A percentile compares a stretch with the other conserved stretches of the same genome.
phyloP scores from a whole-genome alignment of 495 filamentous ascomycete genomes.

The Penicillium egyptiacum region DNA sequence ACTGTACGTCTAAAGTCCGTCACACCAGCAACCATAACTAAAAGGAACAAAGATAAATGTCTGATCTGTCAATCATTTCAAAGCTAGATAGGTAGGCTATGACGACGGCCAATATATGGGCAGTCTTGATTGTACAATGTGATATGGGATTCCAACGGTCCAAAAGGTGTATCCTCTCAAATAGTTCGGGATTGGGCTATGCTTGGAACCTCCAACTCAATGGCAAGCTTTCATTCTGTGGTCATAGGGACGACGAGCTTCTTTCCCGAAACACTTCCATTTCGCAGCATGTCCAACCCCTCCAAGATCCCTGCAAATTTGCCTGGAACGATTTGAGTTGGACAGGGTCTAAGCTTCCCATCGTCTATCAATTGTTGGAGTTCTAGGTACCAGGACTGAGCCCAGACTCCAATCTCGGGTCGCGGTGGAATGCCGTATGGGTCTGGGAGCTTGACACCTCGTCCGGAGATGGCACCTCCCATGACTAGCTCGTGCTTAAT shows the following conservation, averaged over 20 bases:
- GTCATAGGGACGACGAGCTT: constrained; percentile 28
- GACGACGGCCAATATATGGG: not conserved
- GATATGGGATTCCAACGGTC: not conserved
- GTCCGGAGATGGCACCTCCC: constrained; percentile 29
- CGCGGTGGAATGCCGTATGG: constrained; percentile 27
- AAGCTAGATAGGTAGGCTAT: not conserved
- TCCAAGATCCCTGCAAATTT: constrained; percentile 30
- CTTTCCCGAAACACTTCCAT: constrained; percentile 29
- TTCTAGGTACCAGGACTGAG: constrained; percentile 20
- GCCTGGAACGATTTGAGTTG: constrained; percentile 22
- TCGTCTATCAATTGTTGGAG: constrained; percentile 25
- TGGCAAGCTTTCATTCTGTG: not conserved
- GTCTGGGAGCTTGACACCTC: constrained; percentile 30
- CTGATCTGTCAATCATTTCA: no score
- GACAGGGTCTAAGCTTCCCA: constrained; percentile 25
- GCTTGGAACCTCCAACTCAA: not conserved
- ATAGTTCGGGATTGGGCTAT: not conserved
- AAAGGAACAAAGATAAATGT: not conserved
- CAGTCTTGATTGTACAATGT: not conserved
- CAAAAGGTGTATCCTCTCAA: not conserved
- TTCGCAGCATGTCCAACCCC: constrained; percentile 28
- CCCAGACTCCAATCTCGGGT: constrained; percentile 26
- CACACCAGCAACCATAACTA: not conserved
- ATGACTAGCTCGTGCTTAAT: constrained; percentile 34
- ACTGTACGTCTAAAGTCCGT: not conserved